Evolutionary conservation across 2,329 filamentous ascomycete species (phyloP), one percentile per base, ranked within the genome.

Genomic region (Fusarium mangiferae): DNA sequence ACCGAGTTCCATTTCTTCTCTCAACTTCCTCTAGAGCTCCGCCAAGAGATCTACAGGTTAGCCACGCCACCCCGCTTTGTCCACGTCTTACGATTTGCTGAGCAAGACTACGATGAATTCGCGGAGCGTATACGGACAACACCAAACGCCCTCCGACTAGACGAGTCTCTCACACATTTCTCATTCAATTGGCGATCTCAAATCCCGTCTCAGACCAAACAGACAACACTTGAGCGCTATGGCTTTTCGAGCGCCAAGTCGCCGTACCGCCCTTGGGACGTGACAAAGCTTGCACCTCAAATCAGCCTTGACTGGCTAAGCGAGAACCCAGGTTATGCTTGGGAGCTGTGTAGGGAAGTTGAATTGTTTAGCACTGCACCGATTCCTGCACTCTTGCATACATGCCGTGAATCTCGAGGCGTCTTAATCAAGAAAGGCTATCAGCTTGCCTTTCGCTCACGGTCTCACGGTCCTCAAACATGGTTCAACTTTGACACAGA

Each of bases 61-160:
- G 52, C 62, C 2, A 54, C 65, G 0, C 52, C 52, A 8, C 61
- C 65, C 28, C 65, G 65, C 1, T 39, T 68, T 12, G 52, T 68
- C 14, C 13, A 66, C 0, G n/a, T 68, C 17, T 22, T 15, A 4
- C 33, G 24, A 6, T 18, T 5, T 4, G 7, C 6, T 0, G 39
- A 68, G 1, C 41, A 58, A 24, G 33, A 36, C 3, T 65, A 65
- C 18, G 7, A 65, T 6, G 26, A 39, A 15, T 67, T 67, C 12
- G 10, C 26, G 5, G 51, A 67, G 7, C n/a, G 6, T 15, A 24
- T 67, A 12, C 38, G n/a, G 3, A 41, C 51, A 3, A 14, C 24
- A 6, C 14, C 62, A 9, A 38, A 22, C n/a, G 35, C 24, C 3
- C n/a, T 51, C 7, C 35, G 30, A 15, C 35, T 67, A 14, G 22